Evolutionary conservation across 441 rosid genomes (phyloP), one percentile per base, ranked within the genome.

Genomic region (Hypseocharis bilobata): DNA sequence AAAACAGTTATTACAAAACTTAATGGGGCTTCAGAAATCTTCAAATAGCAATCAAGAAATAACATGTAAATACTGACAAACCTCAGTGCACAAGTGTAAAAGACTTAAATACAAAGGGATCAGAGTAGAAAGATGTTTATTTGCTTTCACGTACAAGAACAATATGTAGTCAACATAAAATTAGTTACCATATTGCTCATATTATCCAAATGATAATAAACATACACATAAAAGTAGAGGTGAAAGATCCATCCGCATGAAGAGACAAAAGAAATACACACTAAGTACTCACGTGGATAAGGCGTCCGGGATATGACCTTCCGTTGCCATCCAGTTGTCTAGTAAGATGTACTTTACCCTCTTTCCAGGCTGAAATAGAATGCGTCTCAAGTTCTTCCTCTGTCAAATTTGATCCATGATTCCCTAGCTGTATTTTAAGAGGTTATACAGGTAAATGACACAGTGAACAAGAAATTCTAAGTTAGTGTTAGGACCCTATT

Each of bases 351-450:
- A 77, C 68, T 70, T 82, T 83, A 20, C 84, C 85, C 71, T 82
- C 87, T 67, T 85, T 85, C 90, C 90, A 85, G 30, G 90, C 90
- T 13, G 88, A 83, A 66, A 85, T 85, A 28, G 86, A 77, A 75
- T 83, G 90, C 0, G 85, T 82, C 62, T 85, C 90, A 20, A 85
- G 79, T 73, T 85, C 88, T 77, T 85, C 90, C 80, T 85, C 90
- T 1, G 90, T 85, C 78, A 85, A 70, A 70, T 82, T 83, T 20
- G 90, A 80, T 42, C 90, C 86, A 74, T 68, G 80, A 74, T 70
- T 85, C 58, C 87, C 86, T 63, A 85, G 86, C 90, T 85, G 85
- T 72, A 72, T 52, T 54, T 54, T 17, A 23, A 54, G 25, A 22
- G 59, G 30, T 56, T 27, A 27, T 28, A 57, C 38, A 28, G 27